These are phyloP conservation scores for Aspergillus uvarum DNA, from an alignment of 2,329 filamentous ascomycete species.

Conservation along the genomic window DNA sequence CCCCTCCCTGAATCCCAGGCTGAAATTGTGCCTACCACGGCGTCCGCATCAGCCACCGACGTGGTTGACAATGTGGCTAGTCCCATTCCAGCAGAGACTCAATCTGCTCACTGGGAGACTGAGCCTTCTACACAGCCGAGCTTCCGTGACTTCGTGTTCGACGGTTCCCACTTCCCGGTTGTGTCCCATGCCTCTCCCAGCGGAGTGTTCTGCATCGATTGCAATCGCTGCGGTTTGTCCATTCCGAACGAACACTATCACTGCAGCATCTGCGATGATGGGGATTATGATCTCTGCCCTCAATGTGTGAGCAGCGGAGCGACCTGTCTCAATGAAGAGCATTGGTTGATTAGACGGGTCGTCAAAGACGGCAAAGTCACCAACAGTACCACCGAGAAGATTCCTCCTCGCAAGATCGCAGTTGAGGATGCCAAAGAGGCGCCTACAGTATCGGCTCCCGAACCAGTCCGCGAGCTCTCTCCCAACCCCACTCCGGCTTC, in stretches of 20 bases:
- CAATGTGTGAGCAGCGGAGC: slow-evolving; percentile 72
- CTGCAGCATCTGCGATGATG: slow-evolving; percentile 87
- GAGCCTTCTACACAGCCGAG: slow-evolving; percentile 15
- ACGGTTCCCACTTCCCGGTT: slow-evolving; percentile 32
- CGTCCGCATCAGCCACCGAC: slow-evolving; percentile 12
- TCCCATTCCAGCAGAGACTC: slow-evolving; percentile 9
- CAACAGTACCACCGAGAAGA: slow-evolving; percentile 80
- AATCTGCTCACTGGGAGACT: slow-evolving; percentile 12
- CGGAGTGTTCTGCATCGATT: slow-evolving; percentile 77
- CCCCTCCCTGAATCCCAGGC: slow-evolving; percentile 23
- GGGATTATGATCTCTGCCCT: slow-evolving; percentile 91
- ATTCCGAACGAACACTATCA: slow-evolving; percentile 87
- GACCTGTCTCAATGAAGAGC: slow-evolving; percentile 73
- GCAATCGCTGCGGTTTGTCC: slow-evolving; percentile 80
- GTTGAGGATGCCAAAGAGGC: slow-evolving; percentile 24
- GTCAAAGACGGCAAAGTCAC: slow-evolving; percentile 76
- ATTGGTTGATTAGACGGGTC: slow-evolving; percentile 93
- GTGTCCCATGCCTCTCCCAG: slow-evolving; percentile 35
- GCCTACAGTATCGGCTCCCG: slow-evolving; percentile 24
- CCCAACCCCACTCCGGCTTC: neutral
- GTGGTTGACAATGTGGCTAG: slow-evolving; percentile 9
- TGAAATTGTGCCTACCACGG: slow-evolving; percentile 12
- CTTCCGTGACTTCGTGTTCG: slow-evolving; percentile 30
- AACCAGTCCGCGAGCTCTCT: slow-evolving; percentile 16
- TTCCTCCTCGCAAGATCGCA: slow-evolving; percentile 63